Base-by-base conservation (phyloP, 176 grass and related monocot species). In the Juncus inflexus region DNA sequence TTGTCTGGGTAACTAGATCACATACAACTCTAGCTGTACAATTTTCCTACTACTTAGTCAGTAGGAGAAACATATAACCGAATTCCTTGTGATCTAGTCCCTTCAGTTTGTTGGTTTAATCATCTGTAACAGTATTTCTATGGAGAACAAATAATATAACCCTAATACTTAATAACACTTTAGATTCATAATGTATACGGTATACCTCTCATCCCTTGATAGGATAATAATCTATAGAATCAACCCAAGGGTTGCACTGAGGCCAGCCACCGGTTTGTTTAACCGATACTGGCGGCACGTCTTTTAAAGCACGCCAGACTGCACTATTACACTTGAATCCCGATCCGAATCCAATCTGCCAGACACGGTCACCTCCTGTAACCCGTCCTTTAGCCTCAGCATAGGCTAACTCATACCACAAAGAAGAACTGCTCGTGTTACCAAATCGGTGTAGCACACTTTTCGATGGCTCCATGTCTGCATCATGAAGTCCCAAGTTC, bases 321-420 rank as follows among this genome's bases (percentile, higher is more conserved):
- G 78, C 83, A 51, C 83, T 86, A 74, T 82, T 86, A 69, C 83
- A 86, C 66, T 86, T 86, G 74, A 86, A 86, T 13, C 83, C 83
- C 2, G 83, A 86, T 2, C 83, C 83, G 64, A 86, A 86, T 2
- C 78, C 83, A 12, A 86, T 86, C 71, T 86, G 83, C 83, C 83
- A 86, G 37, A 90, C 72, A 5, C 82, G 86, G 58, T 86, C 54
- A 11, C 86, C 82, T 37, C 72, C 63, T 2, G 52, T 66, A 28
- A 90, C 72, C 37, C 72, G 86, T 2, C 86, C 82, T 14, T 85
- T 90, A 9, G 86, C 83, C 73, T 90, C 87, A 4, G 87, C 87
- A 60, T 90, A 90, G 6, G 87, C 83, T 4, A 90, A 78, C 68
- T 86, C 87, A 64, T 90, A 83, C 87, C 80, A 90, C 12, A 83